Conservation (phyloP, 352 stramenopile genomes). For the Globisporangium splendens region DNA sequence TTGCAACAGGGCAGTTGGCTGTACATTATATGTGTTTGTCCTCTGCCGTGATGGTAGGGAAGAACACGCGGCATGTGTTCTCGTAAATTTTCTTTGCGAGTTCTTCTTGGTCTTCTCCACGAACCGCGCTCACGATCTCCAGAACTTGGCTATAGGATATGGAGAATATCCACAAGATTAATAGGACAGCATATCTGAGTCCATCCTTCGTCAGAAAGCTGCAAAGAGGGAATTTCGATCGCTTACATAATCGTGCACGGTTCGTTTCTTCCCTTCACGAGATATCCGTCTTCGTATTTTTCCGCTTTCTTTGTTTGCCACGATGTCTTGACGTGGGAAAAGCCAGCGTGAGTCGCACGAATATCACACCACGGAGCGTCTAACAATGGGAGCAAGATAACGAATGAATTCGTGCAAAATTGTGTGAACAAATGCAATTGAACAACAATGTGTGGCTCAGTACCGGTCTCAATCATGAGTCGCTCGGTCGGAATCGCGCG, state of each 20-base stretch:
- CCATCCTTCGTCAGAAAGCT: not conserved
- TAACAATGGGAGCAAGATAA: constrained; percentile 66
- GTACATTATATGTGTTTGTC: too few relatives aligned
- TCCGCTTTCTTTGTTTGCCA: constrained; percentile 92
- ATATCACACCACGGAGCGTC: constrained; percentile 97
- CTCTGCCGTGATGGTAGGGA: constrained; percentile 13
- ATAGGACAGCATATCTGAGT: not conserved
- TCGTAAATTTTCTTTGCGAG: constrained; percentile 45
- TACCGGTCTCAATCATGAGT: constrained; percentile 94
- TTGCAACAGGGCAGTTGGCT: too few relatives aligned
- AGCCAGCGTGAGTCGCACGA: constrained; percentile 90
- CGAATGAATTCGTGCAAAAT: too few relatives aligned
- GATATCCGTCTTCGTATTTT: constrained; percentile 81
- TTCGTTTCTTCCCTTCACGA: constrained; percentile 96
- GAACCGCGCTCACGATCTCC: constrained; percentile 74
- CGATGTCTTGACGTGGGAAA: constrained; percentile 82
- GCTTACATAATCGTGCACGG: constrained; percentile 94
- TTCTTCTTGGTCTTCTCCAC: constrained; percentile 40
- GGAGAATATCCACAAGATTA: not conserved
- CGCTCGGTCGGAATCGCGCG: constrained; percentile 88
- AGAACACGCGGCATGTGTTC: constrained; percentile 74
- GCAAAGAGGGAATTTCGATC: not conserved
- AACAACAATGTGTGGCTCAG: not conserved
- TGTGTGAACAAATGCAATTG: not conserved
- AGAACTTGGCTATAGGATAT: constrained; percentile 59